These are phyloP conservation scores for Colletotrichum karsti DNA, from an alignment of 2,329 filamentous ascomycete genomes.

Conservation along the genomic window DNA sequence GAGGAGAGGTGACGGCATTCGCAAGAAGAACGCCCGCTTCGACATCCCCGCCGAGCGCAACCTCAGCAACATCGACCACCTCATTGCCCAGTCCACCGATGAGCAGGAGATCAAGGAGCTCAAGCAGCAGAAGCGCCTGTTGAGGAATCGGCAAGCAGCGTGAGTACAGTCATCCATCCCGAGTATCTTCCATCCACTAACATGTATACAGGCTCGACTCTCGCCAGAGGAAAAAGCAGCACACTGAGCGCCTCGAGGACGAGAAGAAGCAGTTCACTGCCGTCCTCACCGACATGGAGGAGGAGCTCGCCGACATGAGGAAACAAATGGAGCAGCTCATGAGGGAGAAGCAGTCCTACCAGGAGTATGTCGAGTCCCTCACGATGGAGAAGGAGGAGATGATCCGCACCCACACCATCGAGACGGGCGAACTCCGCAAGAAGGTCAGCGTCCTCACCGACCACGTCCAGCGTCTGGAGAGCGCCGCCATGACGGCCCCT, in stretches of 20 bases:
- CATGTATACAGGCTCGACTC: constrained; percentile 79
- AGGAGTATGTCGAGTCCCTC: constrained; percentile 79
- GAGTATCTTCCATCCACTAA: not conserved
- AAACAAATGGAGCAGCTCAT: constrained; percentile 75
- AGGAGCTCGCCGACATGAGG: constrained; percentile 75
- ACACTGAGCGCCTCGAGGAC: constrained; percentile 94
- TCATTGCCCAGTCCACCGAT: constrained; percentile 88
- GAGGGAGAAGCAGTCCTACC: constrained; percentile 77
- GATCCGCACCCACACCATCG: constrained; percentile 86
- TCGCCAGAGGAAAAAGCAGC: constrained; percentile 96
- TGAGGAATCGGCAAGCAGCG: constrained; percentile 97
- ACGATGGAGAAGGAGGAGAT: constrained; percentile 92
- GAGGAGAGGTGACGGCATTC: constrained; percentile 84
- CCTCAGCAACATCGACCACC: constrained; percentile 90
- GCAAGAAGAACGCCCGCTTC: constrained; percentile 99
- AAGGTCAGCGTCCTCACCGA: constrained; percentile 86
- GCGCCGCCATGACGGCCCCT: constrained; percentile 54
- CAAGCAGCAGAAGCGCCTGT: constrained; percentile 95
- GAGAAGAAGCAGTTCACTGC: constrained; percentile 93
- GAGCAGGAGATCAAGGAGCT: constrained; percentile 97
- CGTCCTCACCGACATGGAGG: constrained; percentile 80
- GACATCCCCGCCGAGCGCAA: constrained; percentile 96
- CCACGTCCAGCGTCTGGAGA: constrained; percentile 76
- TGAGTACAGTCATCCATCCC: constrained; percentile 58
- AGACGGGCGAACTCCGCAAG: constrained; percentile 91